Base-by-base conservation (phyloP, 495 filamentous ascomycete genomes). In the Apiosordaria backusii region DNA sequence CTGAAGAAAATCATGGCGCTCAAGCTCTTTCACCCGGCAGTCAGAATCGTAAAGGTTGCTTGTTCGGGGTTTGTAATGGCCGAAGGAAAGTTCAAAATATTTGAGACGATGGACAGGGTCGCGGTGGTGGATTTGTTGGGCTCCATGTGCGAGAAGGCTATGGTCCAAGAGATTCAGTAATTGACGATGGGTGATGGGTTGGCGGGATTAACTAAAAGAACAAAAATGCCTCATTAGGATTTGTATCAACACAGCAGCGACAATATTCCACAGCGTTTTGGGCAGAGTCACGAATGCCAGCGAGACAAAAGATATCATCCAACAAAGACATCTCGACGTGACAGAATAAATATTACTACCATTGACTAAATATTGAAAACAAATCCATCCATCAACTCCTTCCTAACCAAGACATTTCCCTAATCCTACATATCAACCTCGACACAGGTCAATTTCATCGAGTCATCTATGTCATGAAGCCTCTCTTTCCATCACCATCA, bases 1-100 rank as follows among this genome's bases (percentile, higher is more conserved):
- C 13, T 81, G 0, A 68, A 75, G 52, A 73, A 79, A 23, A 77
- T 81, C 50, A 61, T 82, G 0, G 80, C 72, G 0, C 60, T 84
- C 13, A 74, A 81, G 60, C 40, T 84, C 60, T 82, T 81, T 55
- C 80, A 82, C 60, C 80, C 80, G 0, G 71, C 74, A 3, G 79
- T 82, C 1, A 70, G 81, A 35, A 69, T 83, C 35, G 68, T 65
- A 15, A 78, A 79, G 53, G 74, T 83, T 5, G 78, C 78, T 0
- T 83, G 80, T 54, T 79, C 77, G 4, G 80, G 79, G 0, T 83
- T 83, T 53, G 77, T 76, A 63, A 72, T 83, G 26, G 76, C 78
- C 3, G 80, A 82, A 24, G 74, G 74, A 9, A 66, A 78, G 26
- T 29, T 84, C 1, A 84, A 84, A 65, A 59, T 84, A 24, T 80